Base-by-base conservation (phyloP, 768 basidiomycete species). In the Boletus rubescentipes region DNA sequence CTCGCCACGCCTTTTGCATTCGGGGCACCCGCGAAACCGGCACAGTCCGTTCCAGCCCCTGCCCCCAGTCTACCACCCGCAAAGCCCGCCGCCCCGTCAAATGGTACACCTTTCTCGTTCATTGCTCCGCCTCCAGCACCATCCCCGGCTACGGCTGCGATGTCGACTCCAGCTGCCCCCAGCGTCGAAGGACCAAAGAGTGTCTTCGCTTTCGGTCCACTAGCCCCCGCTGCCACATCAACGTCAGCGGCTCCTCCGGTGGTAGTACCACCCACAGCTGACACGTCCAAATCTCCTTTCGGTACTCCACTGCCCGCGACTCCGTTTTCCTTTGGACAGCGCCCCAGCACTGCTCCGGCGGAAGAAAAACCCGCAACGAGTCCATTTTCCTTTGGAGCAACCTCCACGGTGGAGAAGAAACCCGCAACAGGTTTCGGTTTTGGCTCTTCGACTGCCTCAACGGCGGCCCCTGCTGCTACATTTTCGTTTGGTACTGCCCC, bases 401-500 rank as follows among this genome's bases (percentile, higher is more conserved):
- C 76, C 4, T 62, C 74, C 26, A 47, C 74, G 32, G 61, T 61
- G n/a, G 66, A 72, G 42, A 72, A 71, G 49, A 77, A 77, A 53
- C 56, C 68, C 10, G 55, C 69, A 14, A 67, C 73, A 10, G 57
- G 70, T 1, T 84, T 83, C 60, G 54, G 66, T 9, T 83, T 84
- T 58, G 76, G 73, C 18, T 54, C 72, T 29, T 60, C 79, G 20
- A 54, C 71, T 18, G 54, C 75, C 0, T 50, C 75, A 34, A 58
- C 75, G 8, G 58, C 73, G 29, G 55, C 74, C 1, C 54, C 75
- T 45, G 46, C 73, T 14, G 41, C 58, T 18, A 49, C 55, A 8
- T 85, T 85, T 61, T 70, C 76, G 9, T 88, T 88, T 57, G 76
- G 78, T 44, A 64, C 69, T 35, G 64, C 79, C 41, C 64, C 71